Base-by-base conservation (phyloP, 371 early-diverging fungal genomes). In the Parasitella parasitica region DNA sequence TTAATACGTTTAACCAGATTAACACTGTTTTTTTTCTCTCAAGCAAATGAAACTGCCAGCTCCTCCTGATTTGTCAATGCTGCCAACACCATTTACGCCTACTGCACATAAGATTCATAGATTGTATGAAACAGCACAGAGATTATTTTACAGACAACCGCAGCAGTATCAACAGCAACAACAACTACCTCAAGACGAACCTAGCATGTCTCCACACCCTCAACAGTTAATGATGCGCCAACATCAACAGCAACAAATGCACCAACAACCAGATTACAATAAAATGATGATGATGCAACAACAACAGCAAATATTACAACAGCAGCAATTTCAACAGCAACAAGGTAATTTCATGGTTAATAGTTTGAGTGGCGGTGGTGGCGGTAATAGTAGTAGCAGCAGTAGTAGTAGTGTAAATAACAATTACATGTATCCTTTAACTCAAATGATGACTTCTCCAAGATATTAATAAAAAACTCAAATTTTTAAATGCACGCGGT, bases 61-160 rank as follows among this genome's bases (percentile, higher is more conserved):
- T 27, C 72, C 71, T 30, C 81, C 81, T 13, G 77, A 78, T 57
- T 57, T 81, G 26, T 66, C 73, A 12, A 67, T 73, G 22, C 64
- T 81, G 51, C 81, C 78, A 12, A 26, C 63, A 56, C 75, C 78
- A 20, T 66, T 69, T 36, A 65, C 67, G 13, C 66, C 63, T 2
- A 70, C 56, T 20, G 72, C 65, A 24, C 67, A 70, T 15, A 70
- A 65, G 27, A 65, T 81, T 20, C 78, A 81, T 53, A 54, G 54
- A 16, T 38, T 77, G 36, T 58, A 73, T 16, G 70, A 63, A 41
- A 64, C 68, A 16, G 69, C 68, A 13, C 75, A 73, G 34, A 12
- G 37, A 27, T 54, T 81, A 24, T 72, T 75, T 52, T 20, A 30
- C 22, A 26, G 16, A n/a, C 39, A 36, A 36, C 39, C 20, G 15